Evolutionary conservation across 805 yeast genomes (phyloP).

Genomic region (Suhomyces faveliae): DNA sequence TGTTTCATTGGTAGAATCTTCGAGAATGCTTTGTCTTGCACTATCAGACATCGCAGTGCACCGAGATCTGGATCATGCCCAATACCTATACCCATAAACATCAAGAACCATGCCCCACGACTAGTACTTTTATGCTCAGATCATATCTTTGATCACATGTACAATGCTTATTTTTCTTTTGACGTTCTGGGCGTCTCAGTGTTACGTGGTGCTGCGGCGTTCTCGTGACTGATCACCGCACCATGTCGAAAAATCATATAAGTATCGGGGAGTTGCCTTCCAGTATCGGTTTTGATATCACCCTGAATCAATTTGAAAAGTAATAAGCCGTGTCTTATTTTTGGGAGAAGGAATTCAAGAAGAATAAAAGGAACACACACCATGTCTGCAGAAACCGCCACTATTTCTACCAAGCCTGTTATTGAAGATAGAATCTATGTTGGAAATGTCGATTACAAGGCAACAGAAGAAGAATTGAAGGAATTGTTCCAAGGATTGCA

Average conservation of each 20-base stretch:
- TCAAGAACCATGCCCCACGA: background rate
- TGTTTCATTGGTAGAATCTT: background rate
- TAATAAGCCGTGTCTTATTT: constrained; percentile 4
- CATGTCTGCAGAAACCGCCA: constrained; percentile 10
- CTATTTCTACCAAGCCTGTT: constrained; percentile 21
- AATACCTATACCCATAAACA: too few species aligned
- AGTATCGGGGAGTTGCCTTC: constrained; percentile 7
- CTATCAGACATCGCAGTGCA: background rate
- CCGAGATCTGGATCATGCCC: too few species aligned
- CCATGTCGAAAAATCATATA: constrained; percentile 8
- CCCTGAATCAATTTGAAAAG: constrained; percentile 4
- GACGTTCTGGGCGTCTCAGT: background rate
- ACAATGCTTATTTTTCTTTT: background rate
- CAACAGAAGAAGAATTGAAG: constrained; percentile 44
- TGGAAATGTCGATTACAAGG: constrained; percentile 43
- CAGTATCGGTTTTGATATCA: background rate
- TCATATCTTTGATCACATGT: background rate
- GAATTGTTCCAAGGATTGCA: constrained; percentile 49
- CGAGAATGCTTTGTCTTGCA: background rate
- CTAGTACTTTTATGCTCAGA: too few species aligned
- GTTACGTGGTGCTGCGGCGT: constrained; percentile 2
- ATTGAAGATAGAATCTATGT: constrained; percentile 47
- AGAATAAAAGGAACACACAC: constrained; percentile 5
- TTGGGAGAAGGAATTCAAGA: constrained; percentile 5
- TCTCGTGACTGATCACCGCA: constrained; percentile 1